phyloP scores from a whole-genome alignment of 106 monocot genomes.

The Amphibolis antarctica region DNA sequence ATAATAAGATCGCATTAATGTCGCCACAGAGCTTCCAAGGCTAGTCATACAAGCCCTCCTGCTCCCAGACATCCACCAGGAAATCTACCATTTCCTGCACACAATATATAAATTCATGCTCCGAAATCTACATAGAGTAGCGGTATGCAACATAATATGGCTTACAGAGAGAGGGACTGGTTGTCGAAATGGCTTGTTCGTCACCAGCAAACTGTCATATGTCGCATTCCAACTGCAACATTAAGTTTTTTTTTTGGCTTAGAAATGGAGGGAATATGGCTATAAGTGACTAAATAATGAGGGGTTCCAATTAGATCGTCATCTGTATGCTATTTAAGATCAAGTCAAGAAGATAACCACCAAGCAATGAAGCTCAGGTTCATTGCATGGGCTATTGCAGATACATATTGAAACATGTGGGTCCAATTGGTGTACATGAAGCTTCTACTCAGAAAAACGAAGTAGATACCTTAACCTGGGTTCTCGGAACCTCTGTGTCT shows the following conservation, averaged over 20 bases:
- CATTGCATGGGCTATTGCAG: too few relatives aligned
- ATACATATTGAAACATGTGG: too few relatives aligned
- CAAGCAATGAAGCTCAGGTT: too few relatives aligned
- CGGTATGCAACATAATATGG: too few relatives aligned
- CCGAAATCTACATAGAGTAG: neutral
- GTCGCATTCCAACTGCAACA: constrained; percentile 30
- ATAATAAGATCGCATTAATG: neutral
- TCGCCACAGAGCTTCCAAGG: neutral
- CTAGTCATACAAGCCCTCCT: constrained; percentile 31
- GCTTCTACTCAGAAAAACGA: too few relatives aligned
- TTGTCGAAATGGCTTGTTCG: constrained; percentile 21
- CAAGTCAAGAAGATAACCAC: too few relatives aligned
- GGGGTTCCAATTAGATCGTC: neutral
- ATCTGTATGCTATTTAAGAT: neutral
- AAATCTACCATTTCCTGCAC: constrained; percentile 31
- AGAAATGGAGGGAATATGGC: neutral
- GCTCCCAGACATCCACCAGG: constrained; percentile 31
- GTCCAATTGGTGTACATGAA: too few relatives aligned
- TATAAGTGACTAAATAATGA: neutral
- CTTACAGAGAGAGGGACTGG: constrained; percentile 23
- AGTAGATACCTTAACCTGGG: constrained; percentile 20
- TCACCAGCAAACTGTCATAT: constrained; percentile 25
- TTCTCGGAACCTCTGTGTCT: constrained; percentile 11
- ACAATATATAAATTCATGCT: neutral
- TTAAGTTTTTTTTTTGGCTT: neutral